Conservation (phyloP, 306 rosid species). For the Pyrus bretschneideri region DNA sequence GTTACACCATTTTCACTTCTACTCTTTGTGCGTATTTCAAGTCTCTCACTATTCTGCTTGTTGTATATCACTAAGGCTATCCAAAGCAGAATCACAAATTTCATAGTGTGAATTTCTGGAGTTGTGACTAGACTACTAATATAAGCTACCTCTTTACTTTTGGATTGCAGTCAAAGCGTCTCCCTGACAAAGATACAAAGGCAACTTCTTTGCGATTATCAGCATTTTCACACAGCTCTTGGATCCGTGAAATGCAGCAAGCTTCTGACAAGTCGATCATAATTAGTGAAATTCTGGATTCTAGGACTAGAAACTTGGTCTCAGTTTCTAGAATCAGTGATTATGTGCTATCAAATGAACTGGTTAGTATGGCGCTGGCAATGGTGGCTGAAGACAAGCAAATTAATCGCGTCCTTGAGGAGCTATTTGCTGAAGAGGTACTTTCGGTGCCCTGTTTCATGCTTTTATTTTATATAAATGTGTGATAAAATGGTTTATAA, state of each 20-base stretch:
- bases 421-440: slow-evolving; percentile 93
- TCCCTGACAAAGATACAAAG: slow-evolving; percentile 69
- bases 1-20: not conserved
- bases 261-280: slow-evolving; percentile 92
- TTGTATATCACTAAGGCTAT: not conserved
- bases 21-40: not conserved
- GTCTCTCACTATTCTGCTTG: not conserved
- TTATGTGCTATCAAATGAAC: slow-evolving; percentile 88
- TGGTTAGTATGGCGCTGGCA: slow-evolving; percentile 96
- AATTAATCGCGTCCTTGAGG: slow-evolving; percentile 97
- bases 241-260: slow-evolving; percentile 97
- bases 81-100: not conserved
- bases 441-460: not conserved
- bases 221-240: slow-evolving; percentile 89
- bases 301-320: slow-evolving; percentile 94
- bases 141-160: slow-evolving; percentile 1
- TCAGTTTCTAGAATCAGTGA: slow-evolving; percentile 98
- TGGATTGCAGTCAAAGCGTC: slow-evolving; percentile 72
- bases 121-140: slow-evolving; percentile 7
- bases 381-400: slow-evolving; percentile 99
- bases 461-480: not conserved
- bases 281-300: slow-evolving; percentile 93
- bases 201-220: slow-evolving; percentile 53
- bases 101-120: not conserved
- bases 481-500: not conserved